phyloP scores from a whole-genome alignment of 2,329 filamentous ascomycete species.

The Calonectria leucothoes region DNA sequence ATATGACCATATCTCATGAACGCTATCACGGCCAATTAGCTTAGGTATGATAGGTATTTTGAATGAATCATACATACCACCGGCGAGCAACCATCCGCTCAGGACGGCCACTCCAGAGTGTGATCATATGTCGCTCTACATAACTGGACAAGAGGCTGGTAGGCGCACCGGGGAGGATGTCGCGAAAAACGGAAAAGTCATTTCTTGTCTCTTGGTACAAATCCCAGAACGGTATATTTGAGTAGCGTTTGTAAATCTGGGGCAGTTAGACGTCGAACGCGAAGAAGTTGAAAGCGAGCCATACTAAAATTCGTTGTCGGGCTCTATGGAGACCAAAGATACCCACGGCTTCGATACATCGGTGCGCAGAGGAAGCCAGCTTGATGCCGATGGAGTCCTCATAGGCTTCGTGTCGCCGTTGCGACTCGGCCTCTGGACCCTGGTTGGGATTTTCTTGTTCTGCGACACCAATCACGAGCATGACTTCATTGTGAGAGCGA shows the following conservation, averaged over 20 bases:
- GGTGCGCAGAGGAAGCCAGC: slow-evolving; percentile 47
- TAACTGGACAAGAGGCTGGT: slow-evolving; percentile 44
- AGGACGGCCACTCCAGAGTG: slow-evolving; percentile 38
- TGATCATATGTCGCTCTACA: slow-evolving; percentile 41
- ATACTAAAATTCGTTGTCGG: slow-evolving; percentile 65
- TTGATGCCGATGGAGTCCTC: slow-evolving; percentile 60
- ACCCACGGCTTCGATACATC: slow-evolving; percentile 54
- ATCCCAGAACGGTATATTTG: slow-evolving; percentile 60
- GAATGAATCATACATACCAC: slow-evolving; percentile 38
- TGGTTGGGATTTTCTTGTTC: slow-evolving; percentile 63
- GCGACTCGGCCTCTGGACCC: slow-evolving; percentile 53
- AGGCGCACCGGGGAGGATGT: slow-evolving; percentile 49
- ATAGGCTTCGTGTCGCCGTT: slow-evolving; percentile 57
- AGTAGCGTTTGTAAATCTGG: slow-evolving; percentile 64
- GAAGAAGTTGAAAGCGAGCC: slow-evolving; percentile 16
- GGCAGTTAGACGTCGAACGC: slow-evolving; percentile 18
- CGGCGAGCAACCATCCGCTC: slow-evolving; percentile 38
- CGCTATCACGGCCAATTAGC: slow-evolving; percentile 37
- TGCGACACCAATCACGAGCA: slow-evolving; percentile 71
- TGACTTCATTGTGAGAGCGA: slow-evolving; percentile 71
- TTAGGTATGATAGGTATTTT: neutral
- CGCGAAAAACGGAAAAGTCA: slow-evolving; percentile 44
- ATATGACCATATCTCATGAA: slow-evolving; percentile 53
- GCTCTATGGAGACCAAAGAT: slow-evolving; percentile 66
- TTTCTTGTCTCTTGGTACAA: slow-evolving; percentile 47